Conservation (phyloP, 140 eudicot genomes). For the Bidens hawaiensis region DNA sequence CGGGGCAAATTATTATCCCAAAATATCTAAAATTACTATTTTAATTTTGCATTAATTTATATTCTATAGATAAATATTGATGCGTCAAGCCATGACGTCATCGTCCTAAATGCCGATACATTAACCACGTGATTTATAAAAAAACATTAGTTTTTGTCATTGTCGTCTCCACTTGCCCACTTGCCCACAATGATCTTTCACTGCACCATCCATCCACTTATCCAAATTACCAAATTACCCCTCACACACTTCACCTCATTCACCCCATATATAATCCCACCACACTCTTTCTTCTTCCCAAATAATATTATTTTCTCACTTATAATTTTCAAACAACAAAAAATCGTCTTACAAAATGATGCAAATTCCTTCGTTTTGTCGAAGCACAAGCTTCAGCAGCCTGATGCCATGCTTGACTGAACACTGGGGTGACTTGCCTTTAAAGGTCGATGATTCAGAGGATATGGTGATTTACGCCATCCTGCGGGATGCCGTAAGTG, state of each 20-base stretch:
- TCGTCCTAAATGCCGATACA: constrained; percentile 16
- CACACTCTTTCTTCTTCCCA: constrained; percentile 1
- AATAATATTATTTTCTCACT: background rate
- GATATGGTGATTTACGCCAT: constrained; percentile 72
- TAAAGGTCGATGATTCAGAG: constrained; percentile 69
- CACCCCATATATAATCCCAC: constrained; percentile 12
- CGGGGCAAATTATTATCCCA: no score
- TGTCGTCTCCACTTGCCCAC: constrained; percentile 32
- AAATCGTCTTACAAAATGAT: constrained; percentile 15
- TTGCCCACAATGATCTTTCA: constrained; percentile 28
- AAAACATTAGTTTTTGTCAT: constrained; percentile 15
- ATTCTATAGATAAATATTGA: background rate
- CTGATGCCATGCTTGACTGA: constrained; percentile 60
- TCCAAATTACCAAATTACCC: background rate
- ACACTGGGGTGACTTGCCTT: constrained; percentile 76
- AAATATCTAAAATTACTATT: background rate
- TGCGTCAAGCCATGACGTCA: constrained; percentile 38
- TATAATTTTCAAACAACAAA: background rate
- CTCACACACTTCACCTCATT: background rate
- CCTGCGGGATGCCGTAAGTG: constrained; percentile 65
- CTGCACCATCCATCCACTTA: constrained; percentile 9
- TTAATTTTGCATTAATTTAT: no score
- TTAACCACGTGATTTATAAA: constrained; percentile 36
- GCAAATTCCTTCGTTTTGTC: constrained; percentile 31
- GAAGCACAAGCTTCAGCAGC: constrained; percentile 61